Evolutionary conservation across 2,329 filamentous ascomycete genomes (phyloP).

Genomic region (Fusarium neocosmosporiellum): DNA sequence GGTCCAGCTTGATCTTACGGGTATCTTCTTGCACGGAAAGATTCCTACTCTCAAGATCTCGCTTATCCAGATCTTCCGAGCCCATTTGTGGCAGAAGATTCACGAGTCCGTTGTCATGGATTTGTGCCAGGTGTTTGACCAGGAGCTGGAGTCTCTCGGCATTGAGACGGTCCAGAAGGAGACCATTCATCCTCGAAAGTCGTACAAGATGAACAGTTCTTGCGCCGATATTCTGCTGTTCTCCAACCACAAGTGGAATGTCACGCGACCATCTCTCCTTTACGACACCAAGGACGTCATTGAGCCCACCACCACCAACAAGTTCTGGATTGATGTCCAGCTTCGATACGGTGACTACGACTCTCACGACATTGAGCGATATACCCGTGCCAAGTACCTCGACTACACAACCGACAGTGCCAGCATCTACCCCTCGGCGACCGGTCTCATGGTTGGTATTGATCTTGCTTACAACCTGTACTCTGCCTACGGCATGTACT

Average conservation of each 20-base stretch:
- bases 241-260: slow-evolving; percentile 98
- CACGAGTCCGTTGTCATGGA: slow-evolving; percentile 99
- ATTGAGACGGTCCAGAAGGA: slow-evolving; percentile 99
- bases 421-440: slow-evolving; percentile 97
- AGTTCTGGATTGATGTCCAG: slow-evolving; percentile 99
- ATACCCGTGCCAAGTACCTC: slow-evolving; percentile 96
- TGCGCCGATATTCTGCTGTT: slow-evolving; percentile 98
- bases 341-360: slow-evolving; percentile 98
- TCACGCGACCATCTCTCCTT: slow-evolving; percentile 90
- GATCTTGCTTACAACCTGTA: slow-evolving; percentile 98
- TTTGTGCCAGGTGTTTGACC: slow-evolving; percentile 97
- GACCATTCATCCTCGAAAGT: slow-evolving; percentile 98
- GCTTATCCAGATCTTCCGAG: slow-evolving; percentile 98
- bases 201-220: slow-evolving; percentile 99
- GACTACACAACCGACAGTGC: slow-evolving; percentile 99
- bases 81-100: slow-evolving; percentile 99
- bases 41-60: slow-evolving; percentile 98
- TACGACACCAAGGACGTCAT: slow-evolving; percentile 98
- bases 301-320: slow-evolving; percentile 94
- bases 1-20: slow-evolving; percentile 95
- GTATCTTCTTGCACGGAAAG: slow-evolving; percentile 99
- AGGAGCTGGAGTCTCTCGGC: slow-evolving; percentile 93
- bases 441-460: slow-evolving; percentile 96
- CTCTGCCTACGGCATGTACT: slow-evolving; percentile 98
- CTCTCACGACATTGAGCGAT: slow-evolving; percentile 98